Percentiles rank a stretch among this genome's conserved stretches.
Conservation (phyloP, 2,329 filamentous ascomycete species). For the Microascus cirrosus region DNA sequence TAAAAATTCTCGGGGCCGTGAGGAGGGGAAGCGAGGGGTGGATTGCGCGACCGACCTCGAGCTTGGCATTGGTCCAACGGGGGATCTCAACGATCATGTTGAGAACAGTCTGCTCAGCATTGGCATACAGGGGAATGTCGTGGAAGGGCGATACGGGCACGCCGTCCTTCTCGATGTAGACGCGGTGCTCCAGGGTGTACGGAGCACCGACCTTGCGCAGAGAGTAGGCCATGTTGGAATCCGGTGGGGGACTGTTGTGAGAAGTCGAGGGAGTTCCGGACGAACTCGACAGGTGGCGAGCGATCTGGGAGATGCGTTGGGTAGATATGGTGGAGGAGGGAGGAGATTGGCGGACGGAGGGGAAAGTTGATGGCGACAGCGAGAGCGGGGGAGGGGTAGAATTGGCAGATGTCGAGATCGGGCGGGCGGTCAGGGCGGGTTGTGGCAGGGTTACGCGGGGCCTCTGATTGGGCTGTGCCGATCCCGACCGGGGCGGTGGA, state of each 20-base stretch:
- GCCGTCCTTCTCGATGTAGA: slow-evolving; percentile 98
- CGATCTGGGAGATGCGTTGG: slow-evolving; percentile 4
- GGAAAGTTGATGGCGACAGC: not conserved
- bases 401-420: slow-evolving; percentile 3
- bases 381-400: slow-evolving; percentile 4
- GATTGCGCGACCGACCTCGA: slow-evolving; percentile 61
- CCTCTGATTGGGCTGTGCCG: not conserved
- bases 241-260: not conserved
- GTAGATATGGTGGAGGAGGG: slow-evolving; percentile 4
- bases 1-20: not conserved
- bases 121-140: slow-evolving; percentile 96
- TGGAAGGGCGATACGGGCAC: slow-evolving; percentile 90
- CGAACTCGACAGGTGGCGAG: slow-evolving; percentile 3
- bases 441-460: not conserved
- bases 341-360: not conserved
- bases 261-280: not conserved
- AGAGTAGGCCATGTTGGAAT: slow-evolving; percentile 51
- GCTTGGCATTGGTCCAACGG: slow-evolving; percentile 99
- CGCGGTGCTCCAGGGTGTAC: slow-evolving; percentile 92
- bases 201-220: slow-evolving; percentile 80
- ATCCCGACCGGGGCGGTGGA: not conserved
- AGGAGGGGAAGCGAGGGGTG: not conserved
- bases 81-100: slow-evolving; percentile 99
- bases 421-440: slow-evolving; percentile 2
- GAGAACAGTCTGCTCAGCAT: slow-evolving; percentile 85